Base-by-base conservation (phyloP, 2,329 filamentous ascomycete genomes). In the Xylariaceae sp. region DNA sequence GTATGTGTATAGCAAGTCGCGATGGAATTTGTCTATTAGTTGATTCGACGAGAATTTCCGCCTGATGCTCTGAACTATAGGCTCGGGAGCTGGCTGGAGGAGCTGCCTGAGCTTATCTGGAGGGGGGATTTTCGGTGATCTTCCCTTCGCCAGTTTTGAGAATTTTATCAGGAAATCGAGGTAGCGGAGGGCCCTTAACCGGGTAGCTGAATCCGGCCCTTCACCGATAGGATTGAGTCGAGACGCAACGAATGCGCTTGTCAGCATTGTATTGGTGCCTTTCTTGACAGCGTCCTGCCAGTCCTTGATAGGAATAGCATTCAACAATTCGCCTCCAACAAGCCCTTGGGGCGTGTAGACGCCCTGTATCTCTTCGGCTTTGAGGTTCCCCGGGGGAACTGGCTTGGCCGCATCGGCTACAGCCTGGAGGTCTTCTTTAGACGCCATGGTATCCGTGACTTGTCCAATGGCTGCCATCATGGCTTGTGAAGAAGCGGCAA, bases 1-100 rank as follows among this genome's bases (percentile, higher is more conserved):
- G 70, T 91, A 86, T 12, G 87, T 89, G 65, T 85, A 83, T 34
- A 91, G 72, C 58, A 89, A 77, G 66, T 92, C 87, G 34, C 79
- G 72, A 67, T 90, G 83, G 73, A 84, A 87, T 67, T 88, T 89
- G 53, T 83, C 80, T 72, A 92, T 81, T 56, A 81, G 76, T 27
- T 79, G 80, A 35, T 71, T 75, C 42, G 84, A 78, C 1, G 83
- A 83, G 66, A 91, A 92, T 63, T 84, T 87, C 65, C 84, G 78
- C 53, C 84, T 78, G 32, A 90, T 84, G 57, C 77, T 79, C 64
- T 87, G 84, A 39, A 89, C 73, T 6, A 91, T 78, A 0, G 77
- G 73, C 58, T 84, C 80, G 0, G 84, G 81, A 4, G 81, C 80
- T 0, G 79, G 78, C 1, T 77, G 73, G 50, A 88, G 71, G 41